Conservation (phyloP, 2,329 filamentous ascomycete species). For the Diaporthe amygdali region DNA sequence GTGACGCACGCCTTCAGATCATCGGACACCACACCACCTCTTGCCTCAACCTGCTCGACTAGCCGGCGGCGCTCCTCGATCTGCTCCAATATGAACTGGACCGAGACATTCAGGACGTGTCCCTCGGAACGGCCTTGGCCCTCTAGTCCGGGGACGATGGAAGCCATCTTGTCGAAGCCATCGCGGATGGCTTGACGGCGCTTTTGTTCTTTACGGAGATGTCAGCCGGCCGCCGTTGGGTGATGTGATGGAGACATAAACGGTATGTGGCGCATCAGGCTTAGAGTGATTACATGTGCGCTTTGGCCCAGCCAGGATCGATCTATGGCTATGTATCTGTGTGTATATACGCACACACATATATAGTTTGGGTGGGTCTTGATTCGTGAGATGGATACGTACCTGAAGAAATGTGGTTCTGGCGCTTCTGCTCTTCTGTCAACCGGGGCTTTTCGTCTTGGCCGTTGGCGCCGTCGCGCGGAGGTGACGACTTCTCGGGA, state of each 20-base stretch:
- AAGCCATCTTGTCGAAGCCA: constrained; percentile 81
- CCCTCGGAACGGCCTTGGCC: constrained; percentile 87
- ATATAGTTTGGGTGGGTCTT: not conserved
- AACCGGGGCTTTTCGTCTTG: constrained; percentile 39
- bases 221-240: not conserved
- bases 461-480: constrained; percentile 2
- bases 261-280: not conserved
- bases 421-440: constrained; percentile 44
- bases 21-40: constrained; percentile 59
- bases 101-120: constrained; percentile 75
- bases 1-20: constrained; percentile 29
- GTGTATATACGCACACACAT: not conserved
- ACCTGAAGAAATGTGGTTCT: constrained; percentile 43
- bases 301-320: not conserved
- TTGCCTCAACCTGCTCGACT: constrained; percentile 62
- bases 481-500: constrained; percentile 12
- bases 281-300: not conserved
- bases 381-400: not conserved
- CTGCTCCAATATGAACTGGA: constrained; percentile 68
- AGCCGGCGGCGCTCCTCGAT: constrained; percentile 63
- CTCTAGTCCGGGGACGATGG: constrained; percentile 80
- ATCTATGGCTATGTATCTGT: not conserved
- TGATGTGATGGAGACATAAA: not conserved
- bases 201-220: constrained; percentile 38
- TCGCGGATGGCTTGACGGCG: constrained; percentile 70